These are phyloP conservation scores for Talaromyces borbonicus DNA, from an alignment of 495 filamentous ascomycete genomes.

Conservation along the genomic window DNA sequence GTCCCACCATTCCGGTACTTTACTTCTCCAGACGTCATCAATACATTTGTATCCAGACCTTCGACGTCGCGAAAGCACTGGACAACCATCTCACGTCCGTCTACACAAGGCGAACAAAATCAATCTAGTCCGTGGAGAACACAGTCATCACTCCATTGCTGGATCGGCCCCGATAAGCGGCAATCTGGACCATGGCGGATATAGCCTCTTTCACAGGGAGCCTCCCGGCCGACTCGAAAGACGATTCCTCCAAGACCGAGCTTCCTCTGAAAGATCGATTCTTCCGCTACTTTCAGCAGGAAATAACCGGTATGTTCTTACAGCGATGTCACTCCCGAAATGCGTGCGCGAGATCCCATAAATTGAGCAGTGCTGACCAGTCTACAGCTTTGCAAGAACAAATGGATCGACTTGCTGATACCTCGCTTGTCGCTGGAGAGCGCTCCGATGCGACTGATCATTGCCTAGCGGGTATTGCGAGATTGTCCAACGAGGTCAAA, in stretches of 20 bases:
- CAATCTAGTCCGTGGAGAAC: too few relatives aligned
- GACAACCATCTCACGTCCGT: neutral
- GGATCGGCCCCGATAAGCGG: too few relatives aligned
- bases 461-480: slow-evolving; percentile 53
- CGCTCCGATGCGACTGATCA: slow-evolving; percentile 57
- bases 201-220: neutral
- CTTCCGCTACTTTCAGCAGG: slow-evolving; percentile 68
- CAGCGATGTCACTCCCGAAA: slow-evolving; percentile 6
- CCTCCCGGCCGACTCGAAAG: slow-evolving; percentile 2
- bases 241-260: slow-evolving; percentile 31
- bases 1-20: too few relatives aligned
- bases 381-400: slow-evolving; percentile 48
- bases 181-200: slow-evolving; percentile 3
- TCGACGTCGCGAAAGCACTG: neutral
- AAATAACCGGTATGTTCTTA: slow-evolving; percentile 48
- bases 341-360: too few relatives aligned
- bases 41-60: slow-evolving; percentile 6
- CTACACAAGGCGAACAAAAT: neutral
- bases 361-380: slow-evolving; percentile 15
- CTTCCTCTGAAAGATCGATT: slow-evolving; percentile 59
- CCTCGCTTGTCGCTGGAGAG: slow-evolving; percentile 43
- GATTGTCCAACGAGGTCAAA: slow-evolving; percentile 58
- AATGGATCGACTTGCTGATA: slow-evolving; percentile 45
- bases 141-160: too few relatives aligned
- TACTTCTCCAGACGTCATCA: slow-evolving; percentile 9